phyloP scores from a whole-genome alignment of 495 filamentous ascomycete species.

The Tuber brumale region DNA sequence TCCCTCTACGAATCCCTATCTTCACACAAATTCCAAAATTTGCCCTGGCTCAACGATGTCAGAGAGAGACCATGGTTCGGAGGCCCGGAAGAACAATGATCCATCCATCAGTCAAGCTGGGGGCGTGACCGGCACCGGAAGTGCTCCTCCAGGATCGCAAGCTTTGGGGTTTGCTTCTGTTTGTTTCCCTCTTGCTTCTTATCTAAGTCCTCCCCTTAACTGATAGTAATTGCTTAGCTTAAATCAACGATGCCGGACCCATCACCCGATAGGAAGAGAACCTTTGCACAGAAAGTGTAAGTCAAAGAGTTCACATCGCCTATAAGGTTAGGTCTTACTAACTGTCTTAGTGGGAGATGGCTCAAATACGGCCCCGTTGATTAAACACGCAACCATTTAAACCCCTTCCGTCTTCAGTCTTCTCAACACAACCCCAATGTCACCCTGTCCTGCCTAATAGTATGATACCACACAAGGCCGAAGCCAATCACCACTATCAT shows the following conservation, averaged over 20 bases:
- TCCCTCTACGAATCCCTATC: background rate
- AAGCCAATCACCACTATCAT: conserved; percentile 9
- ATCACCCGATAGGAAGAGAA: conserved; percentile 21
- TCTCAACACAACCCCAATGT: conserved; percentile 4
- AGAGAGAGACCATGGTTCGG: conserved; percentile 20
- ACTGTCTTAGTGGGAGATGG: conserved; percentile 22
- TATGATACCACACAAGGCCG: conserved; percentile 12
- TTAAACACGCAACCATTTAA: conserved; percentile 19
- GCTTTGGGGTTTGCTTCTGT: conserved; percentile 26
- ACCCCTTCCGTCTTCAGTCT: background rate
- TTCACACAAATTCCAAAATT: background rate
- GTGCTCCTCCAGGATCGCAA: conserved; percentile 25
- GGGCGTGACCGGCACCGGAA: conserved; percentile 11
- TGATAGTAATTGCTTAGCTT: conserved; percentile 1
- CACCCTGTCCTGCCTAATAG: conserved; percentile 4
- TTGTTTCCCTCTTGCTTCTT: background rate
- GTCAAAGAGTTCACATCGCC: background rate
- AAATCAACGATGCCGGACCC: conserved; percentile 25
- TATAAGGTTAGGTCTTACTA: background rate
- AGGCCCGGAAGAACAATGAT: conserved; percentile 32
- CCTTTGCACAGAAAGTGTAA: conserved; percentile 33
- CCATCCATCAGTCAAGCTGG: conserved; percentile 29
- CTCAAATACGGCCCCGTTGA: conserved; percentile 33
- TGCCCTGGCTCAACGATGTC: conserved; percentile 10
- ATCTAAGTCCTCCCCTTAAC: background rate